phyloP scores from a whole-genome alignment of 1,284 basidiomycete species.

The Anthracocystis setariae region DNA sequence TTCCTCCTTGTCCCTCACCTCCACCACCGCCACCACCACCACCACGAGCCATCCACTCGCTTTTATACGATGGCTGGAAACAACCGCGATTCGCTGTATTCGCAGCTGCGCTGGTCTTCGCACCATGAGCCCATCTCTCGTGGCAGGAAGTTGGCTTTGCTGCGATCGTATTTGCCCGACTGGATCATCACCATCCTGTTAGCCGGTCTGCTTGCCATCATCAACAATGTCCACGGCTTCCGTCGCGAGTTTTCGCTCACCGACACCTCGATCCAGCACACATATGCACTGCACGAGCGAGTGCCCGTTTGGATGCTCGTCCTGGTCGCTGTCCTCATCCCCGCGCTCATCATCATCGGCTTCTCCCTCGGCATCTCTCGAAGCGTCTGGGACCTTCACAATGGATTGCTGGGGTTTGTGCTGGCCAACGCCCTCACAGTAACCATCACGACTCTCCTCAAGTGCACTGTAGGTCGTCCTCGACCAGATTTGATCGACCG shows the following conservation, averaged over 20 bases:
- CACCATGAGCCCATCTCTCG: conserved; percentile 21
- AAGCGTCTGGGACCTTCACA: conserved; percentile 89
- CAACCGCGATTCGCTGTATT: conserved; percentile 40
- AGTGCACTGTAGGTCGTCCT: conserved; percentile 84
- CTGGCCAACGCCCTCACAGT: conserved; percentile 81
- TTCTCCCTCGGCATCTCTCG: conserved; percentile 79
- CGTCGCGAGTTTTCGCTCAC: conserved; percentile 71
- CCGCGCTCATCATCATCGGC: conserved; percentile 72
- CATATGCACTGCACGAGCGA: conserved; percentile 83
- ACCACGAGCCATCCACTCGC: background rate
- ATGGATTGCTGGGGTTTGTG: conserved; percentile 79
- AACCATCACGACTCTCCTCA: conserved; percentile 83
- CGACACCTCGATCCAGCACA: conserved; percentile 74
- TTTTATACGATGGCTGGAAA: background rate
- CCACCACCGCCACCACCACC: background rate
- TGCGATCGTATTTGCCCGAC: conserved; percentile 52
- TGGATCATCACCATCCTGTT: conserved; percentile 59
- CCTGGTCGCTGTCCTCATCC: conserved; percentile 59
- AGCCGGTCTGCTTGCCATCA: conserved; percentile 75
- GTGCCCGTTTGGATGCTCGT: conserved; percentile 75
- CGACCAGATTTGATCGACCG: conserved; percentile 74
- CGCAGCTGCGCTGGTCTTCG: conserved; percentile 34
- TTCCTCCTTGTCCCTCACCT: background rate
- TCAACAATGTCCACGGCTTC: conserved; percentile 79
- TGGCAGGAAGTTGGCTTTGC: conserved; percentile 22